phyloP scores from a whole-genome alignment of 208 protist species.

The Trypanosoma theileri region DNA sequence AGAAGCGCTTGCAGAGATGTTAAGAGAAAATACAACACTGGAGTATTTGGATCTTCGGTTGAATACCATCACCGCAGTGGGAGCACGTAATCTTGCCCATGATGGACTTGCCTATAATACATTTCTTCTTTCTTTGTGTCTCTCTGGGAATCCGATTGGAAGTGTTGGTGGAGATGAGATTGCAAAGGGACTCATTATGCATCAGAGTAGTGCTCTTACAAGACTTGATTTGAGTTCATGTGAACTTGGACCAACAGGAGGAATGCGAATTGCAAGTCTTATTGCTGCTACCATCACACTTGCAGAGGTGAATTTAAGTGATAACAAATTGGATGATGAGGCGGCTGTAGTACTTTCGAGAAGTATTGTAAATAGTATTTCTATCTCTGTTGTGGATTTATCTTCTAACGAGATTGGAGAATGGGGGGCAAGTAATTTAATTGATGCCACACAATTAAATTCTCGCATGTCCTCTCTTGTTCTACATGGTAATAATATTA shows the following conservation, averaged over 20 bases:
- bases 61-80: conserved; percentile 66
- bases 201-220: conserved; percentile 54
- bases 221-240: conserved; percentile 76
- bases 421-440: conserved; percentile 63
- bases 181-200: conserved; percentile 46
- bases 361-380: conserved; percentile 62
- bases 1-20: conserved; percentile 61
- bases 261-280: conserved; percentile 66
- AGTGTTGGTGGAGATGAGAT: conserved; percentile 68
- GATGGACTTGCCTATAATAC: conserved; percentile 75
- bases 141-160: conserved; percentile 78
- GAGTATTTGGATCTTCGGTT: conserved; percentile 75
- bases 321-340: conserved; percentile 86
- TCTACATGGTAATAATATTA: conserved; percentile 80
- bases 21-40: conserved; percentile 69
- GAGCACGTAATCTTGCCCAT: conserved; percentile 45
- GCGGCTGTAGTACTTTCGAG: conserved; percentile 59
- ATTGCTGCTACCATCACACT: conserved; percentile 65
- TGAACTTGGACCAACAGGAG: conserved; percentile 55
- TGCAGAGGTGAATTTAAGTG: conserved; percentile 71
- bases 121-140: conserved; percentile 44
- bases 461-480: conserved; percentile 55
- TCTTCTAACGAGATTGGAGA: conserved; percentile 77
- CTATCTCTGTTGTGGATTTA: conserved; percentile 63
- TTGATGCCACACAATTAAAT: conserved; percentile 75